Base-by-base conservation (phyloP, 192 early-diverging fungal genomes). In the Spizellomyces punctatus region DNA sequence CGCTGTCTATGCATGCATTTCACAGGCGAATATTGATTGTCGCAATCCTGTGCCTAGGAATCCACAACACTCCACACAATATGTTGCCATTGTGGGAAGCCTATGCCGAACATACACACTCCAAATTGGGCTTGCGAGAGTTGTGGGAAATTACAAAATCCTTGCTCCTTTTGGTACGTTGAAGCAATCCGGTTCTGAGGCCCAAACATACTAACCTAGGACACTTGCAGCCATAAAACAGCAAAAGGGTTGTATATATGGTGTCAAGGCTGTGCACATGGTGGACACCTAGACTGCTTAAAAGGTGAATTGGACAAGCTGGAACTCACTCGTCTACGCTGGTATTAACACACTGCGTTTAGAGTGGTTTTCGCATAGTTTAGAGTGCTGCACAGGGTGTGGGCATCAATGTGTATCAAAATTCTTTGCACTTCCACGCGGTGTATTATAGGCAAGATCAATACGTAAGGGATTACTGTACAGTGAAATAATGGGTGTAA, bases 261-360 rank as follows among this genome's bases (percentile, higher is more conserved):
- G 91, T 93, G 93, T 67, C 87, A 91, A 67, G 83, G 90, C 0
- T 94, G 93, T 69, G 83, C 85, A 8, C 93, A 94, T 77, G 93
- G 93, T 14, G 92, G 92, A 7, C 92, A 93, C 77, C 65, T 92
- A 67, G 76, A 78, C 50, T 92, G 92, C 65, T 81, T 91, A 63
- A 73, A 78, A 21, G 62, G 77, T 67, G 22, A 8, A 8, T 6
- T 0, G 7, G 6, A n/a, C 6, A 9, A 17, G n/a, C 14, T 1
- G 12, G 41, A 16, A 43, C 5, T 5, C 12, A 9, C 12, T 69
- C 16, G 9, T 17, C 42, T n/a, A 36, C 16, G 9, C 17, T 14
- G 16, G 4, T 5, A 16, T 14, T 21, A n/a, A 21, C 36, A 46
- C 6, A 6, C 65, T 45, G 22, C n/a, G 6, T 41, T 6, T 50